Evolutionary conservation across 352 stramenopile genomes (phyloP), one percentile per base, ranked within the genome.

Genomic region (Pythium volutum): DNA sequence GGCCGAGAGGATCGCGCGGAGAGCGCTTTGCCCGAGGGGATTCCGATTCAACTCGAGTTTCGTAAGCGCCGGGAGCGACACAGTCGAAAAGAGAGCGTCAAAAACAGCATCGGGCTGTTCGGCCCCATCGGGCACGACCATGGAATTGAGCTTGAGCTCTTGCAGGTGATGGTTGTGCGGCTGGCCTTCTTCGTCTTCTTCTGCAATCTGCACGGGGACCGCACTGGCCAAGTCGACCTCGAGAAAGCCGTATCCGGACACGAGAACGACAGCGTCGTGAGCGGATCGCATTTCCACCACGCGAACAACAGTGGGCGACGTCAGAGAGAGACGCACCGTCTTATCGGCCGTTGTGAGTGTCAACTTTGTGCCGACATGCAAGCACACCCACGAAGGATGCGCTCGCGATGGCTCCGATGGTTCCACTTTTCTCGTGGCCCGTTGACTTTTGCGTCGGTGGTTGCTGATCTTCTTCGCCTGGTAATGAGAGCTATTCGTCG

Each of bases 191-290:
- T 11, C 31, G 8, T 36, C 31, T 36, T 8, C 14, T 36, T 36
- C 15, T 26, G 36, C 3, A 31, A 43, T 1, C 14, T 45, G 31
- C 14, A 9, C 15, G 3, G 20, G 15, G 3, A 15, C 25, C 4
- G 16, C 34, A 7, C 49, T 39, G 4, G 41, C 59, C 18, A 62
- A 66, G 45, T 75, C 62, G 4, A 69, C 66, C 55, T 69, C 75
- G 6, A 84, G 20, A 25, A 64, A 63, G 2, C 75, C 75, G 33
- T 78, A 74, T 4, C 62, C 76, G 6, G 71, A 69, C 1, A 81
- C 51, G 5, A 85, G 38, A 12, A 56, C 49, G 23, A 85, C 48
- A 45, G 64, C 41, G 3, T 39, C 26, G 9, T 23, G 16, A 9
- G 2, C 16, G 1, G 55, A 39, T 45, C 16, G 16, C 29, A 29